phyloP scores from a whole-genome alignment of 176 grass and related monocot species.

The Avena atlantica region DNA sequence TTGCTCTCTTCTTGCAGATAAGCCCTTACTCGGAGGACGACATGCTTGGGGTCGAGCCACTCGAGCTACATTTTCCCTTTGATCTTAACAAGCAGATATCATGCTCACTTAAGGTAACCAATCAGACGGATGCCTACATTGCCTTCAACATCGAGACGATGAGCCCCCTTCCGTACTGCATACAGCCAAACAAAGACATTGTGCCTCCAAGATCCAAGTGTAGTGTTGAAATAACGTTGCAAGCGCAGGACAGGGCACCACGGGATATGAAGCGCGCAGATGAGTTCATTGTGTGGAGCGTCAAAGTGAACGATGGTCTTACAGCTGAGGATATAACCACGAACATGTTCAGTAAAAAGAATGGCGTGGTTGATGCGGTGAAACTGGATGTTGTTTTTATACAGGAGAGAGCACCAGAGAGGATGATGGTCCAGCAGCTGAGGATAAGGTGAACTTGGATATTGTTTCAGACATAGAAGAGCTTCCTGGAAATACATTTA shows the following conservation, averaged over 20 bases:
- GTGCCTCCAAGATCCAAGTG: not conserved
- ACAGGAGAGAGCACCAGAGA: no score
- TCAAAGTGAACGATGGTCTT: no score
- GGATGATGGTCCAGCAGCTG: no score
- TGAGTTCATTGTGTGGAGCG: not conserved
- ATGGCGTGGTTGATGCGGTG: no score
- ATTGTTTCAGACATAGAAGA: no score
- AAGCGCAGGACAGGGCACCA: slow-evolving; percentile 2
- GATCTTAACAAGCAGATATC: not conserved
- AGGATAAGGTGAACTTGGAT: no score
- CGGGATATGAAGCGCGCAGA: not conserved
- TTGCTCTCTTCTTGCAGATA: not conserved
- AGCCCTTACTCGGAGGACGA: not conserved
- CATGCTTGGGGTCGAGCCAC: slow-evolving; percentile 15
- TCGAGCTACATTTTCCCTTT: slow-evolving; percentile 3
- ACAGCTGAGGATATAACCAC: no score
- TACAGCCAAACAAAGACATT: not conserved
- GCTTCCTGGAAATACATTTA: no score
- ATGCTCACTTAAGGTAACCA: not conserved
- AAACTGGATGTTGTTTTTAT: no score
- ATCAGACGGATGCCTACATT: not conserved
- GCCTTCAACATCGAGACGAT: not conserved
- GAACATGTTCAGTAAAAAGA: no score
- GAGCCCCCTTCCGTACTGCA: not conserved
- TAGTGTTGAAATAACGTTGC: not conserved